Conservation (phyloP, 352 stramenopile genomes). For the Phytophthora fragariaefolia region DNA sequence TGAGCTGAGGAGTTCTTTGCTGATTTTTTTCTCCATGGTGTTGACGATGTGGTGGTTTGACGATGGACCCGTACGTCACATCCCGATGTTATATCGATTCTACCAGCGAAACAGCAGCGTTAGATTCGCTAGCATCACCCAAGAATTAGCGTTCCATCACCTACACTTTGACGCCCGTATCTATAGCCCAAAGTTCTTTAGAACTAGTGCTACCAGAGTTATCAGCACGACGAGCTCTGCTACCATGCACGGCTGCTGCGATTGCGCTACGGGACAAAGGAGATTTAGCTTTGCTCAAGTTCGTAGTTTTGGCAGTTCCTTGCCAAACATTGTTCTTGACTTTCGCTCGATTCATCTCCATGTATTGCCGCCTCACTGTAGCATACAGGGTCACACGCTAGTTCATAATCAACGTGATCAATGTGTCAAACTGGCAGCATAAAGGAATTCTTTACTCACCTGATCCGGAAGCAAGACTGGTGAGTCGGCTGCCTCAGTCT, state of each 20-base stretch:
- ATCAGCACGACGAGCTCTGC: constrained; percentile 15
- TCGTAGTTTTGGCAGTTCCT: constrained; percentile 2
- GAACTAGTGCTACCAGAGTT: background rate
- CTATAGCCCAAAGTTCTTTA: background rate
- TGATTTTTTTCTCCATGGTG: constrained; percentile 62
- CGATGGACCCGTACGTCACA: constrained; percentile 48
- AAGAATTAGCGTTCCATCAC: background rate
- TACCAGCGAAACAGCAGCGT: constrained; percentile 20
- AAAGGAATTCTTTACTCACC: constrained; percentile 2
- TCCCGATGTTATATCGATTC: constrained; percentile 46
- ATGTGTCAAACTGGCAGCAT: background rate
- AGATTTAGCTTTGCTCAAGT: constrained; percentile 8
- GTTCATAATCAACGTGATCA: constrained; percentile 2
- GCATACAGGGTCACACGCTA: constrained; percentile 60
- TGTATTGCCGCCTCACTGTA: constrained; percentile 62
- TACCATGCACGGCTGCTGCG: constrained; percentile 16
- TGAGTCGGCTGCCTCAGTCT: constrained; percentile 13
- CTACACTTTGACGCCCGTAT: constrained; percentile 21
- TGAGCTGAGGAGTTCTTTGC: constrained; percentile 3
- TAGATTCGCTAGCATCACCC: background rate
- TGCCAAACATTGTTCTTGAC: constrained; percentile 17
- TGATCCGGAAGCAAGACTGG: constrained; percentile 28
- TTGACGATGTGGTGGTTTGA: constrained; percentile 43
- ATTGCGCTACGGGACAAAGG: constrained; percentile 17
- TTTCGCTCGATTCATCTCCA: constrained; percentile 55